These are phyloP conservation scores for Talaromyces borbonicus DNA, from an alignment of 495 filamentous ascomycete genomes.

Conservation along the genomic window DNA sequence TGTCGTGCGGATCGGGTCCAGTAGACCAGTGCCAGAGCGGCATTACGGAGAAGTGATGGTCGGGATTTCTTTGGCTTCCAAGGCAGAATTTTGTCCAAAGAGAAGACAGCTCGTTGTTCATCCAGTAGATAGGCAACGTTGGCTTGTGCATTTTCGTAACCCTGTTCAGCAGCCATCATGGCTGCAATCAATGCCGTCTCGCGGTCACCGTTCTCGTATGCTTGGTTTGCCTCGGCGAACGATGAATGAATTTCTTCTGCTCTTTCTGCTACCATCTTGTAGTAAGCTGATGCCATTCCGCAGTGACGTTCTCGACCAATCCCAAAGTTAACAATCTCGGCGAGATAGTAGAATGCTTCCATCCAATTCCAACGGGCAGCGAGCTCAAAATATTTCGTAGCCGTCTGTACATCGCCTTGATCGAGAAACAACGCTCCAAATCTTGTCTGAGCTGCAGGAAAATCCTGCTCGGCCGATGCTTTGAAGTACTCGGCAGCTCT, in stretches of 20 bases:
- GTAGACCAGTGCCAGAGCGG: constrained; percentile 75
- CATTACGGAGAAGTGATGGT: constrained; percentile 53
- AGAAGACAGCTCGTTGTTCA: constrained; percentile 57
- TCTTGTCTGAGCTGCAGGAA: constrained; percentile 70
- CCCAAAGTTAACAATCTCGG: constrained; percentile 76
- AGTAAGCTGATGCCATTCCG: constrained; percentile 71
- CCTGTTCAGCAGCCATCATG: constrained; percentile 92
- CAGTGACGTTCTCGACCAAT: constrained; percentile 76
- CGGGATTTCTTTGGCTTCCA: constrained; percentile 29
- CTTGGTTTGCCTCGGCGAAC: constrained; percentile 75
- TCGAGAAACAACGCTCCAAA: constrained; percentile 83
- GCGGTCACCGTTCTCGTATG: constrained; percentile 74
- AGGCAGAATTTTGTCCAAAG: constrained; percentile 36
- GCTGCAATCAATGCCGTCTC: constrained; percentile 77
- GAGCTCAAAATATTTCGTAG: constrained; percentile 84
- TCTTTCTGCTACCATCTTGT: constrained; percentile 90
- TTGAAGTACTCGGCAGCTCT: constrained; percentile 75
- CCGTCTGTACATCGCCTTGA: constrained; percentile 68
- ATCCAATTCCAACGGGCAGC: constrained; percentile 81
- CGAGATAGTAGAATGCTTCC: constrained; percentile 92
- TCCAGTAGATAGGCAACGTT: constrained; percentile 93
- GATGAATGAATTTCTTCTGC: constrained; percentile 77
- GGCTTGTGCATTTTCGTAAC: constrained; percentile 84
- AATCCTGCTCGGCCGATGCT: constrained; percentile 74
- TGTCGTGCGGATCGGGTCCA: constrained; percentile 96